These are phyloP conservation scores for Venturia aucupariae DNA, from an alignment of 2,329 filamentous ascomycete species.

Conservation along the genomic window DNA sequence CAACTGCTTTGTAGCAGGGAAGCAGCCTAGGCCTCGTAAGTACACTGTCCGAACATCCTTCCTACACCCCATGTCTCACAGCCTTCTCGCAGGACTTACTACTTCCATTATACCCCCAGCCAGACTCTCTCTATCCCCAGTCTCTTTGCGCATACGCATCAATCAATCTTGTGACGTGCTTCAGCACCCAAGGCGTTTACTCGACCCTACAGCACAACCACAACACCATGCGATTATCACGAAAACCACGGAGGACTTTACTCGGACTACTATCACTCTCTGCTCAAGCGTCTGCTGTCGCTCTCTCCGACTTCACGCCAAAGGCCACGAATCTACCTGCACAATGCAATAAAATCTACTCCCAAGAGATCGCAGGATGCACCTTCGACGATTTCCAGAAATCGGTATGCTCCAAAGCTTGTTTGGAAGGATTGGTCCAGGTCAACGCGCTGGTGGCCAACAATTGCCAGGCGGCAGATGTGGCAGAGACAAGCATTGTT, in stretches of 20 bases:
- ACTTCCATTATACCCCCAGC: conserved; percentile 2
- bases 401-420: conserved; percentile 26
- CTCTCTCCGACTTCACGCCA: conserved; percentile 37
- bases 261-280: conserved; percentile 21
- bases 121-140: not conserved
- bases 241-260: conserved; percentile 15
- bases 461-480: conserved; percentile 27
- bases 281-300: conserved; percentile 27
- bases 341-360: conserved; percentile 34
- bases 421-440: conserved; percentile 31
- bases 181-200: conserved; percentile 6
- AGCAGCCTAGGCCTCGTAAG: not conserved
- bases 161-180: conserved; percentile 1
- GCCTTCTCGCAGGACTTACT: conserved; percentile 1
- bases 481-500: conserved; percentile 32
- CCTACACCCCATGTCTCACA: conserved; percentile 6
- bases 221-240: conserved; percentile 5
- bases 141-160: conserved; percentile 3
- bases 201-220: not conserved
- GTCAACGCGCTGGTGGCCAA: conserved; percentile 26
- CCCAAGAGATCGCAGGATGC: conserved; percentile 32
- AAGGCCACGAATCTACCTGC: conserved; percentile 31
- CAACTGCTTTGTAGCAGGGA: not conserved
- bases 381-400: conserved; percentile 29
- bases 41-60: not conserved